These are phyloP conservation scores for Hypoxylon sp. DNA, from an alignment of 2,329 filamentous ascomycete species.

Conservation along the genomic window DNA sequence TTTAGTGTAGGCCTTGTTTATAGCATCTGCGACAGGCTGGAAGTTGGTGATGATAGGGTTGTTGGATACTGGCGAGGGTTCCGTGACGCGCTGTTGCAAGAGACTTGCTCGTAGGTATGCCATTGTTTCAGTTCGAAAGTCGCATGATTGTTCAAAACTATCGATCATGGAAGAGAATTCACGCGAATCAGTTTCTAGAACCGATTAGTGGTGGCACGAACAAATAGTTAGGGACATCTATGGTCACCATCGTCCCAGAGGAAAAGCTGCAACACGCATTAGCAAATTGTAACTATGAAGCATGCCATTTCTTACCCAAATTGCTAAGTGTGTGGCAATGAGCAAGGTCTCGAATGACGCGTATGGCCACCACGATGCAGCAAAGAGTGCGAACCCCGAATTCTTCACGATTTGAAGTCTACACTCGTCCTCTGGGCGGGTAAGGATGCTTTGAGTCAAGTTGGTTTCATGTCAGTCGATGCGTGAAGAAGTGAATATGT, in stretches of 20 bases:
- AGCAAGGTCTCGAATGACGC: slow-evolving; percentile 5
- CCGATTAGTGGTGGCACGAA: not conserved
- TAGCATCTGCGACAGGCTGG: slow-evolving; percentile 18
- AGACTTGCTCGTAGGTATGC: slow-evolving; percentile 16
- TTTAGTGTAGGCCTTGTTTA: slow-evolving; percentile 14
- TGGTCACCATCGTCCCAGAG: slow-evolving; percentile 27
- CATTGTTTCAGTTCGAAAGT: slow-evolving; percentile 22
- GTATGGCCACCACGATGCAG: slow-evolving; percentile 13
- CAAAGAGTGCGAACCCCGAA: not conserved
- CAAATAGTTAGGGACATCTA: not conserved
- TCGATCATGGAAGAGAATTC: slow-evolving; percentile 20
- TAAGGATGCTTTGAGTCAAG: slow-evolving; percentile 2
- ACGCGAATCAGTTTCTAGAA: slow-evolving; percentile 23
- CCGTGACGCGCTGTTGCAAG: not conserved
- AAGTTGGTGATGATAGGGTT: slow-evolving; percentile 17
- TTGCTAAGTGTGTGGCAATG: not conserved
- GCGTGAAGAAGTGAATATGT: not conserved
- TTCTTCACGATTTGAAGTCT: slow-evolving; percentile 12
- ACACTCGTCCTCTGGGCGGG: not conserved
- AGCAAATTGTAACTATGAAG: not conserved
- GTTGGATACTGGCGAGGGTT: not conserved
- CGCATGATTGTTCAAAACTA: slow-evolving; percentile 12
- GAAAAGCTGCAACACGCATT: slow-evolving; percentile 12
- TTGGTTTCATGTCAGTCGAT: not conserved
- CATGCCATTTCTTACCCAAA: slow-evolving; percentile 6